Percentiles rank a stretch among this genome's conserved stretches.
Evolutionary conservation across 257 asterid species (phyloP).

Genomic region (Plantago ovata): DNA sequence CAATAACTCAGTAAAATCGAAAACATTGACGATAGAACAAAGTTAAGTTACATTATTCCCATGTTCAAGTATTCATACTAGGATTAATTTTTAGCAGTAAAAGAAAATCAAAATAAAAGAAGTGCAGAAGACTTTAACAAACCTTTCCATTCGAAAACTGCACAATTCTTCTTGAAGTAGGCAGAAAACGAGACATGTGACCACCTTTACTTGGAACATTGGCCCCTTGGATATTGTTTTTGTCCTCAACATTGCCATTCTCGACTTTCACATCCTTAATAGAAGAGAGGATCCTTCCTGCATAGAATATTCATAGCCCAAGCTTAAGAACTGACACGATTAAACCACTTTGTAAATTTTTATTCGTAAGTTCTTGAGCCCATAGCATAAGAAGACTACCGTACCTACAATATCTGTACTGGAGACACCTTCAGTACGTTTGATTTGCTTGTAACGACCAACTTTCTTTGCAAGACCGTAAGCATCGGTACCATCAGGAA

Average conservation of each 20-base stretch:
- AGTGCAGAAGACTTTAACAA: slow-evolving; percentile 10
- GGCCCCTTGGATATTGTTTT: slow-evolving; percentile 19
- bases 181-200: slow-evolving; percentile 75
- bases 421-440: slow-evolving; percentile 98
- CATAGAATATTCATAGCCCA: slow-evolving; percentile 13
- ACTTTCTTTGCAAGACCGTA: slow-evolving; percentile 88
- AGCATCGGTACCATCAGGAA: slow-evolving; percentile 96
- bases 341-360: slow-evolving; percentile 3
- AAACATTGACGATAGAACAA: not conserved
- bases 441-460: slow-evolving; percentile 95
- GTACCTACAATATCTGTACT: slow-evolving; percentile 98
- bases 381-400: slow-evolving; percentile 33
- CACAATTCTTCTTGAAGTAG: slow-evolving; percentile 91
- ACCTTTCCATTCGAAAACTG: slow-evolving; percentile 95
- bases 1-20: too few relatives aligned
- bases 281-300: slow-evolving; percentile 83
- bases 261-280: slow-evolving; percentile 35
- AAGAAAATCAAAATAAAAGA: too few relatives aligned
- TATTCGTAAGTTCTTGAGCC: not conserved
- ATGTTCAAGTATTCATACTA: slow-evolving; percentile 4
- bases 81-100: not conserved
- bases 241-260: slow-evolving; percentile 32
- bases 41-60: too few relatives aligned
- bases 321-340: slow-evolving; percentile 5
- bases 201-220: slow-evolving; percentile 36